Percentiles rank a stretch among this genome's conserved stretches.
Conservation (phyloP, 2,329 filamentous ascomycete species). For the Zymoseptoria pseudotritici region DNA sequence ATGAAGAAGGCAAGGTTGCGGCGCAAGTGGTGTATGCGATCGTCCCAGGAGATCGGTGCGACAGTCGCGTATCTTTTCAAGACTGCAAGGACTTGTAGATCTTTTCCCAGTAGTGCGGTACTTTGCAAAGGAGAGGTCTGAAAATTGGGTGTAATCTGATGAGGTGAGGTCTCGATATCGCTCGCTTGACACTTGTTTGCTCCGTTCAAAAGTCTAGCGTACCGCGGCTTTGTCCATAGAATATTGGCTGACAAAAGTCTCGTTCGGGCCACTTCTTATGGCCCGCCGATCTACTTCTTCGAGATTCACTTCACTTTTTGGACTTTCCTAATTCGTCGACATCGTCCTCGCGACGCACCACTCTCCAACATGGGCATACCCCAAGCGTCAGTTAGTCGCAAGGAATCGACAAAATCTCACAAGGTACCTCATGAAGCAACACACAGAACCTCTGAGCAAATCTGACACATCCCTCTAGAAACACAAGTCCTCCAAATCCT, state of each 20-base stretch:
- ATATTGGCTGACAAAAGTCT: conserved; percentile 5
- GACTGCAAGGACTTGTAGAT: background rate
- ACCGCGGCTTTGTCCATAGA: background rate
- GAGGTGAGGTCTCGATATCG: background rate
- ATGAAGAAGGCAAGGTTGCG: background rate
- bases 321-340: background rate
- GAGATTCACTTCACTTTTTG: background rate
- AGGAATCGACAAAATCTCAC: background rate
- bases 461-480: background rate
- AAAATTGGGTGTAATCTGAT: background rate
- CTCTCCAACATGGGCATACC: background rate
- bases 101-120: background rate
- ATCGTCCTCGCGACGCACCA: background rate
- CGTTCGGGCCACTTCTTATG: conserved; percentile 6
- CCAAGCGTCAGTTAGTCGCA: background rate
- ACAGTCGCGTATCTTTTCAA: background rate
- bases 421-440: background rate
- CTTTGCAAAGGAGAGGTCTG: background rate
- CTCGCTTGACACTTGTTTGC: background rate
- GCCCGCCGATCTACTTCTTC: background rate
- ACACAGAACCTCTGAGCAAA: no score
- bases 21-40: background rate
- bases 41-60: background rate
- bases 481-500: background rate
- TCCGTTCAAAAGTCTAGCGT: background rate